Percentiles rank a stretch among this genome's conserved stretches.
Evolutionary conservation across 2,329 filamentous ascomycete species (phyloP).

Genomic region (Cytospora leucostoma): DNA sequence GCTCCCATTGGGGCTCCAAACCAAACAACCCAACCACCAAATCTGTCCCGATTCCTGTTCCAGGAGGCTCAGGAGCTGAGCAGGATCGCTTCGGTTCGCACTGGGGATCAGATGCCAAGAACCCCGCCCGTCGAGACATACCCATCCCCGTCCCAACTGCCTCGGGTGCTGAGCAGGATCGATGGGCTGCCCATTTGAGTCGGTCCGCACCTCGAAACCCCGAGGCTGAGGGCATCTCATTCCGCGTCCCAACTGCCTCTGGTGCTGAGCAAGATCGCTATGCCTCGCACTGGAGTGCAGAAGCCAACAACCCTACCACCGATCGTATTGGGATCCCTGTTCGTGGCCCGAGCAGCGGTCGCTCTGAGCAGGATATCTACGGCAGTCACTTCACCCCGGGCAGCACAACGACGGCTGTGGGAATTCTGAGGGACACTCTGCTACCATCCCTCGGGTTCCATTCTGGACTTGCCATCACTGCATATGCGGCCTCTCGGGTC

Average conservation of each 20-base stretch:
- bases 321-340: conserved; percentile 20
- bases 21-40: conserved; percentile 20
- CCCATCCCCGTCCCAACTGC: conserved; percentile 15
- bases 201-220: conserved; percentile 23
- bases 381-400: conserved; percentile 24
- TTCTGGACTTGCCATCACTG: conserved; percentile 51
- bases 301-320: conserved; percentile 25
- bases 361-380: conserved; percentile 25
- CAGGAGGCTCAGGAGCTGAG: conserved; percentile 26
- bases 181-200: conserved; percentile 31
- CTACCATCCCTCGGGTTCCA: conserved; percentile 57
- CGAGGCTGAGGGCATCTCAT: conserved; percentile 11
- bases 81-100: conserved; percentile 27
- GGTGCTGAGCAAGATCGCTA: conserved; percentile 27
- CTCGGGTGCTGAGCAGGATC: conserved; percentile 31
- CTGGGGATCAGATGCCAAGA: conserved; percentile 16
- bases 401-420: conserved; percentile 37
- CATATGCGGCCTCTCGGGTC: conserved; percentile 53
- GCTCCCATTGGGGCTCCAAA: conserved; percentile 26
- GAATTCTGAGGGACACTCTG: conserved; percentile 54
- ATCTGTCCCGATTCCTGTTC: conserved; percentile 14
- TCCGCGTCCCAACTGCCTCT: conserved; percentile 20
- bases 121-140: conserved; percentile 13
- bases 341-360: conserved; percentile 15
- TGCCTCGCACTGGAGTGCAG: conserved; percentile 20